These are phyloP conservation scores for Sindora glabra DNA, from an alignment of 306 rosid species.

Conservation along the genomic window DNA sequence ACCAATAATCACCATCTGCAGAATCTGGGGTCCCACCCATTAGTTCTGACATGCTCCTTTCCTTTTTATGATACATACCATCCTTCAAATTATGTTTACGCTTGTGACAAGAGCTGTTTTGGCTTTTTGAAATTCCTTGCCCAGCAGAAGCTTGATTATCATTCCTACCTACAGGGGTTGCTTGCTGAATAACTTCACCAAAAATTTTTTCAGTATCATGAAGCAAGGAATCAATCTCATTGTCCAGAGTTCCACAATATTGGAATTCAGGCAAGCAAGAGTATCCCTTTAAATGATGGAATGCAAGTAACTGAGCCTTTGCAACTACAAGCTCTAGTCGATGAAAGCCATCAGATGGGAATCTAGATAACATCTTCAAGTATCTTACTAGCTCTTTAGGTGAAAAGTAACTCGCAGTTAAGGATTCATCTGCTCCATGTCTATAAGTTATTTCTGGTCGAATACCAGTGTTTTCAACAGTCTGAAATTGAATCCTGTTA, in stretches of 20 bases:
- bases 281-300: slow-evolving; percentile 64
- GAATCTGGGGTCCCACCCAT: slow-evolving; percentile 47
- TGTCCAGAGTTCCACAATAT: slow-evolving; percentile 52
- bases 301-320: slow-evolving; percentile 78
- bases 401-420: slow-evolving; percentile 48
- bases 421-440: slow-evolving; percentile 45
- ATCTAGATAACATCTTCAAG: slow-evolving; percentile 47
- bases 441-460: slow-evolving; percentile 37
- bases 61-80: slow-evolving; percentile 36
- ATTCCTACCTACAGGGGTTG: slow-evolving; percentile 20
- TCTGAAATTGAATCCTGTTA: slow-evolving; percentile 49
- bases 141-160: slow-evolving; percentile 29
- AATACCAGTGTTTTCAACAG: slow-evolving; percentile 77
- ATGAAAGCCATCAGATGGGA: slow-evolving; percentile 46
- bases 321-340: slow-evolving; percentile 68
- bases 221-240: slow-evolving; percentile 28
- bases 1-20: slow-evolving; percentile 37
- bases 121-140: slow-evolving; percentile 28
- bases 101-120: slow-evolving; percentile 43
- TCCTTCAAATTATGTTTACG: slow-evolving; percentile 70
- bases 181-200: slow-evolving; percentile 35
- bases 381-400: slow-evolving; percentile 46
- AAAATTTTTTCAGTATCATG: slow-evolving; percentile 21
- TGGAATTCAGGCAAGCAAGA: slow-evolving; percentile 68
- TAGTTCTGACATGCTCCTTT: slow-evolving; percentile 64